Base-by-base conservation (phyloP, 2,329 filamentous ascomycete species). In the Aspergillus brunneoviolaceus region DNA sequence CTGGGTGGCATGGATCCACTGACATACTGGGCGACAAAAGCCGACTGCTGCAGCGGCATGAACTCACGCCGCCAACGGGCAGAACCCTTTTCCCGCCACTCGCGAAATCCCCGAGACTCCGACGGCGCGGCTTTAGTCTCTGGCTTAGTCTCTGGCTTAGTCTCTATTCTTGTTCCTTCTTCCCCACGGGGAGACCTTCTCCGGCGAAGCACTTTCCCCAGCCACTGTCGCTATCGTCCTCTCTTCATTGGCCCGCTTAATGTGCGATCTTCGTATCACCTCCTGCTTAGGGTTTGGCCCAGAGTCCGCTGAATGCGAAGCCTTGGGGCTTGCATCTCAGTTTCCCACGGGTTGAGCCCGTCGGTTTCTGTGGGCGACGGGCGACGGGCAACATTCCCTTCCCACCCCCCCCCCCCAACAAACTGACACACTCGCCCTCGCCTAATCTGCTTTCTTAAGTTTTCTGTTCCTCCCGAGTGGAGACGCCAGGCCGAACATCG, bases 201-300 rank as follows among this genome's bases (percentile, higher is more conserved):
- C 63, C 68, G 68, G 69, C 55, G 48, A 60, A 72, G 64, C 49
- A 58, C 69, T 71, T 70, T 66, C 64, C 69, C 70, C 63, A 65
- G 64, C 61, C 63, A 65, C 62, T 27, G n/a, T 45, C 39, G 14
- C 39, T 45, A 45, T 45, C 39, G 16, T 9, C 6, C 16, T 19
- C 5, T 45, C 5, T 16, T 19, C 39, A 45, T 45, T 45, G 39
- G 39, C 14, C 14, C 39, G 39, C 16, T 3, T 19, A 45, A 6
- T 45, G 39, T 45, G 39, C 39, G 39, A 45, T 45, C 39, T 45
- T 45, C 39, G 39, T 45, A 45, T 45, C n/a, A 19, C 39, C 39
- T n/a, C 39, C 39, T 16, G 16, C 39, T 45, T 45, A 45, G 39
- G 39, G 39, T 19, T 45, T 19, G 39, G 39, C 39, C 39, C 39